Percentiles rank a stretch among this genome's conserved stretches.
Evolutionary conservation across 1,139 yeast species (phyloP).

Genomic region (Chernovozyma sophiae-reginae): DNA sequence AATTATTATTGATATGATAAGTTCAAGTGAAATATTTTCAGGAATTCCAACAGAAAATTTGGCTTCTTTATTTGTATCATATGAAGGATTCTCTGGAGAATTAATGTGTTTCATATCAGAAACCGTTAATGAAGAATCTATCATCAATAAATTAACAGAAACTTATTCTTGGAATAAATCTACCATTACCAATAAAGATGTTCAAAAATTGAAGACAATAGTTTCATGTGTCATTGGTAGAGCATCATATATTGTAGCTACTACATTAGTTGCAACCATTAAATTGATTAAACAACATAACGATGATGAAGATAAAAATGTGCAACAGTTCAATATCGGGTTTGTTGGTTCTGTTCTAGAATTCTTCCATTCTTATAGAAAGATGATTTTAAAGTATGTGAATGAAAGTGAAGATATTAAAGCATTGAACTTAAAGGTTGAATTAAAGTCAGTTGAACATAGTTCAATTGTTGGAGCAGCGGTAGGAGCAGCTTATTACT

Average conservation of each 20-base stretch:
- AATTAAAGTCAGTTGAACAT: conserved; percentile 36
- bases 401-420: conserved; percentile 27
- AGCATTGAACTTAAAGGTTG: conserved; percentile 26
- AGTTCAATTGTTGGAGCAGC: conserved; percentile 49
- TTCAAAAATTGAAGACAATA: conserved; percentile 23
- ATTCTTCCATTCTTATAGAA: conserved; percentile 33
- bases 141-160: conserved; percentile 18
- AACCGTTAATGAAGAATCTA: conserved; percentile 16
- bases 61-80: conserved; percentile 11
- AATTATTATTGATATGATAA: conserved; percentile 32
- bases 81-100: conserved; percentile 41
- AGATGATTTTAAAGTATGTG: conserved; percentile 24
- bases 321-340: conserved; percentile 23
- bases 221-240: conserved; percentile 30
- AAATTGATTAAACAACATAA: conserved; percentile 33
- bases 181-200: conserved; percentile 21
- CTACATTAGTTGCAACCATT: conserved; percentile 31
- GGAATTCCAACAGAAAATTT: conserved; percentile 9
- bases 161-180: conserved; percentile 20
- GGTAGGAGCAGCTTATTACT: conserved; percentile 42
- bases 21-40: conserved; percentile 27
- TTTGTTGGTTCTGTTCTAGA: conserved; percentile 42
- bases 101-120: conserved; percentile 37
- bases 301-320: conserved; percentile 7
- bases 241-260: conserved; percentile 41